These are phyloP conservation scores for Rhododendron vialii DNA, from an alignment of 148 eudicot genomes.

Conservation along the genomic window DNA sequence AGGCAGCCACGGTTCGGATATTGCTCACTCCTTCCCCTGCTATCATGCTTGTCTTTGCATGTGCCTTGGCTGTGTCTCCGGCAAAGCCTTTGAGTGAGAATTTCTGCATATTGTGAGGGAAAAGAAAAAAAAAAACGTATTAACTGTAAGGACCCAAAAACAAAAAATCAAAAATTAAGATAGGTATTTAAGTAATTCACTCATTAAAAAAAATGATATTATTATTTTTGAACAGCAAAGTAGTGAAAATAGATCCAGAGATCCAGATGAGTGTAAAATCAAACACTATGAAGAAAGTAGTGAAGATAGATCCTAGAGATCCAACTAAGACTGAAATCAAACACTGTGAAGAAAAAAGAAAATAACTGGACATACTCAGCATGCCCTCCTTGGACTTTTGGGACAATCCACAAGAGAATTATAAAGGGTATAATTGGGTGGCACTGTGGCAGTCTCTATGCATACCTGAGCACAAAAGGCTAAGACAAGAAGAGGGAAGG, in stretches of 20 bases:
- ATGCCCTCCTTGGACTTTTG: neutral
- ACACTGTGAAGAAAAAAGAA: neutral
- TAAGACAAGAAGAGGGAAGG: constrained; percentile 92
- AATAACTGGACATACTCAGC: neutral
- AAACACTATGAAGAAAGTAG: neutral
- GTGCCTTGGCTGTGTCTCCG: constrained; percentile 98
- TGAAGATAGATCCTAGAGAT: constrained; percentile 19
- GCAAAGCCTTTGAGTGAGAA: constrained; percentile 96
- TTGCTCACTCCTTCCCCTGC: constrained; percentile 99
- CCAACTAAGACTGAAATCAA: constrained; percentile 3
- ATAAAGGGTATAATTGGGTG: neutral
- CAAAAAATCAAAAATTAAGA: neutral
- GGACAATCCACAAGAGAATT: neutral
- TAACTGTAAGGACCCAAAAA: neutral
- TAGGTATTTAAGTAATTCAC: neutral
- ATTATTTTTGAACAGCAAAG: neutral
- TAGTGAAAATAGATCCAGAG: neutral
- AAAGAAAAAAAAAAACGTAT: neutral
- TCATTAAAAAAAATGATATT: too few relatives aligned
- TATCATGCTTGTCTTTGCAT: constrained; percentile 98
- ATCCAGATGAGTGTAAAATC: neutral
- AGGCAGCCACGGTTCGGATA: constrained; percentile 93
- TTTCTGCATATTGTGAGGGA: constrained; percentile 46
- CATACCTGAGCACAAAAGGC: constrained; percentile 98
- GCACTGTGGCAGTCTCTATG: neutral